A percentile compares a stretch with the other conserved stretches of the same genome.
Conservation (phyloP, 345 rosid species). For the Gossypium arboreum region DNA sequence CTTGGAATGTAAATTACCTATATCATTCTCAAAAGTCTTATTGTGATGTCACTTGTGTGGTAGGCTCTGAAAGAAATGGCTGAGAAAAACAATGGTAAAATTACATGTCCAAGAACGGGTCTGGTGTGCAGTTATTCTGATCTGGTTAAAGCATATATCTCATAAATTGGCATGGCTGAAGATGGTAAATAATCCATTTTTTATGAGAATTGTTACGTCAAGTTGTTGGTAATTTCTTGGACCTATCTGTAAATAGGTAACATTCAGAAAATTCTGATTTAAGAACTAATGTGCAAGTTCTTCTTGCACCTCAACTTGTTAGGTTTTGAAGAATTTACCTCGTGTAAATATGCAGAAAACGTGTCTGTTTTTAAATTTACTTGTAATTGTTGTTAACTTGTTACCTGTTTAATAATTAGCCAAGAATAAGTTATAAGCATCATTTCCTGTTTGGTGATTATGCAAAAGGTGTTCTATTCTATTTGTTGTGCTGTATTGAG, state of each 20-base stretch:
- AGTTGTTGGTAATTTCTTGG: neutral
- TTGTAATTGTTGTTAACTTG: neutral
- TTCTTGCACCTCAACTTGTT: constrained; percentile 9
- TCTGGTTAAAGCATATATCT: constrained; percentile 84
- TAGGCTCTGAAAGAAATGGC: constrained; percentile 99
- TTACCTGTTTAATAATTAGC: constrained; percentile 1
- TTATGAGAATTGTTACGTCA: neutral
- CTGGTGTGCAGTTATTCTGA: constrained; percentile 58
- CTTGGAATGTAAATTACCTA: no score
- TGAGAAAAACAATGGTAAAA: constrained; percentile 59
- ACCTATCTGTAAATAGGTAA: neutral
- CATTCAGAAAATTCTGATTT: neutral
- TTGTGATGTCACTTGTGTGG: neutral
- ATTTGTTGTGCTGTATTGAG: no score
- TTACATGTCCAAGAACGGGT: constrained; percentile 90
- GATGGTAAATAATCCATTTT: neutral
- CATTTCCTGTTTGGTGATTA: neutral
- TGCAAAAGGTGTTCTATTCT: no score
- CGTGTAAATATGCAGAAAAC: neutral
- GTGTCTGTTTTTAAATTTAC: neutral
- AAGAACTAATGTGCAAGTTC: neutral
- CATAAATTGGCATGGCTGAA: constrained; percentile 31
- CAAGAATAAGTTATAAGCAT: neutral
- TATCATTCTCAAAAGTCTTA: no score
- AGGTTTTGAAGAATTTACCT: neutral